Percentiles rank a stretch among this genome's conserved stretches.
phyloP scores from a whole-genome alignment of 2,329 filamentous ascomycete species.

The Parascedosporium putredinis region DNA sequence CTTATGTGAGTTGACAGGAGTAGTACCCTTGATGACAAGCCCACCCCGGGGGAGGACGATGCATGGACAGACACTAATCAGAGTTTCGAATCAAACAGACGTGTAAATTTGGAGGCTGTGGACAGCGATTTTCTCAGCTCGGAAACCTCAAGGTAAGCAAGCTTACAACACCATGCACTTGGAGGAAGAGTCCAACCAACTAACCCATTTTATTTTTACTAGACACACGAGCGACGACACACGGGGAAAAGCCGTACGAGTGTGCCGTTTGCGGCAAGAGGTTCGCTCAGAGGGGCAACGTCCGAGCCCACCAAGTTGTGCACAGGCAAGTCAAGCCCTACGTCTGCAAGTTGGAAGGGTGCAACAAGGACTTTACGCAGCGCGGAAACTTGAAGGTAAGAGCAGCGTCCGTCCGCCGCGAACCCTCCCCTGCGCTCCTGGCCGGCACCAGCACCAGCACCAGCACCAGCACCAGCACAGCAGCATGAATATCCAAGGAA shows the following conservation, averaged over 20 bases:
- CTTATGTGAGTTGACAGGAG: constrained; percentile 79
- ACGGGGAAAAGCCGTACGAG: constrained; percentile 72
- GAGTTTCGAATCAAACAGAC: constrained; percentile 29
- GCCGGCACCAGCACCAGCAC: too few species aligned
- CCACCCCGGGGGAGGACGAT: too few species aligned
- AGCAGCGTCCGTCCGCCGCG: too few species aligned
- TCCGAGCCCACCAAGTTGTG: constrained; percentile 72
- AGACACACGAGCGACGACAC: constrained; percentile 82
- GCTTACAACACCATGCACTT: neutral
- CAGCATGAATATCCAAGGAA: too few species aligned
- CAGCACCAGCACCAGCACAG: too few species aligned
- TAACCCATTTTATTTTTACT: neutral
- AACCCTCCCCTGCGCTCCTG: too few species aligned
- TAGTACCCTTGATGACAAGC: too few species aligned
- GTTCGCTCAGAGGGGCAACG: constrained; percentile 79
- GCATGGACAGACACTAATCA: constrained; percentile 14
- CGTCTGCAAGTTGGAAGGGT: constrained; percentile 70
- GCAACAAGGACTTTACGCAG: constrained; percentile 80
- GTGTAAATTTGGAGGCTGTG: constrained; percentile 64
- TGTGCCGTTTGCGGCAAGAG: constrained; percentile 72
- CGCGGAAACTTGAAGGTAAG: constrained; percentile 81
- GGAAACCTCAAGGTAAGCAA: constrained; percentile 75
- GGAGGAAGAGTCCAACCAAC: neutral
- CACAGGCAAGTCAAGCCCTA: constrained; percentile 71
- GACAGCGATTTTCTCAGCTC: constrained; percentile 74